These are phyloP conservation scores for Apiospora kogelbergensis DNA, from an alignment of 2,329 filamentous ascomycete species.

Conservation along the genomic window DNA sequence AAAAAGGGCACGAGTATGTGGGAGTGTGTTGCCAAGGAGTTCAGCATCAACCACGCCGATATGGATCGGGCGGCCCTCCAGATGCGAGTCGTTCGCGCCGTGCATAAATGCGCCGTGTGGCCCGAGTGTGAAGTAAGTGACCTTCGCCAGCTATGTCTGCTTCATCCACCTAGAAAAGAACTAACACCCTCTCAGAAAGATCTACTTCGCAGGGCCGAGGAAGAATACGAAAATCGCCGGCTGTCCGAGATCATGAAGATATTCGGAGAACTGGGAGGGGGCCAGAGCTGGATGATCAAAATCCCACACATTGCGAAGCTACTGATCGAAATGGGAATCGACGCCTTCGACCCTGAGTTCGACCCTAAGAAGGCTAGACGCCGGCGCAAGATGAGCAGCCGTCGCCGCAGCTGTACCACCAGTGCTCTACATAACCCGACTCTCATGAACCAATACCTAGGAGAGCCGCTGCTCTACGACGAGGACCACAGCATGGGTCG, in stretches of 20 bases:
- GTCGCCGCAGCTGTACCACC: slow-evolving; percentile 4
- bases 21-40: slow-evolving; percentile 51
- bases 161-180: background rate
- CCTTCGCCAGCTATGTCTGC: too few species aligned
- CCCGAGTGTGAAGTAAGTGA: slow-evolving; percentile 48
- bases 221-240: slow-evolving; percentile 41
- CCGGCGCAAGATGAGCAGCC: slow-evolving; percentile 4
- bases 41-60: slow-evolving; percentile 32
- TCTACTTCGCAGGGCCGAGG: slow-evolving; percentile 17
- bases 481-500: background rate
- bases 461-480: background rate
- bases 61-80: slow-evolving; percentile 51
- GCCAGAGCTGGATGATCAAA: slow-evolving; percentile 50
- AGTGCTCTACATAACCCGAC: background rate
- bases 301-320: slow-evolving; percentile 49
- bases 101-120: slow-evolving; percentile 50
- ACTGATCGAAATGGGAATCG: slow-evolving; percentile 46
- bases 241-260: slow-evolving; percentile 42
- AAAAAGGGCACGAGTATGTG: slow-evolving; percentile 60
- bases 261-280: slow-evolving; percentile 52
- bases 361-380: slow-evolving; percentile 33
- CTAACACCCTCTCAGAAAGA: background rate
- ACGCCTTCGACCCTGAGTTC: slow-evolving; percentile 42
- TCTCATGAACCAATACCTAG: background rate
- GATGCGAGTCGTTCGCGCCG: slow-evolving; percentile 55